Conservation (phyloP, 768 basidiomycete genomes). For the Lentinula sp. region DNA sequence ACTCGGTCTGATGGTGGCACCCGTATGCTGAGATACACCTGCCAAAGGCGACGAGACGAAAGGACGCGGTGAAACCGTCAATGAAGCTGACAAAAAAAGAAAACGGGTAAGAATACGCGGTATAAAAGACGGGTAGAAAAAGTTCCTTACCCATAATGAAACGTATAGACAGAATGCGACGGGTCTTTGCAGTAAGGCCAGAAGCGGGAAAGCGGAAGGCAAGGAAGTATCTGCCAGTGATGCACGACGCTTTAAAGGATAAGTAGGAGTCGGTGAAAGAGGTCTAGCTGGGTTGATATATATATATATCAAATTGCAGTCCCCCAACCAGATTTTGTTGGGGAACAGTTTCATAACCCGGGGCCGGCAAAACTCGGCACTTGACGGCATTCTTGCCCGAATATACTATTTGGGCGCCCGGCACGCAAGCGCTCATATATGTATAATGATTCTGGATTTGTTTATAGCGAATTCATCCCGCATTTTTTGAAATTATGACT, state of each 20-base stretch:
- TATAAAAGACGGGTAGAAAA: not conserved
- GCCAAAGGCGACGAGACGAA: conserved; percentile 62
- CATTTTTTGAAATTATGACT: too few relatives aligned
- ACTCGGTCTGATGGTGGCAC: conserved; percentile 23
- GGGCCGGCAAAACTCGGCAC: not conserved
- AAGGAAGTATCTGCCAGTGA: not conserved
- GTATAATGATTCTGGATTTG: too few relatives aligned
- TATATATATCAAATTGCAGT: not conserved
- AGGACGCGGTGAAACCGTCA: conserved; percentile 41
- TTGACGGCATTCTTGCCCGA: too few relatives aligned
- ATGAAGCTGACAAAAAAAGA: conserved; percentile 17
- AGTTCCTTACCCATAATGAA: conserved; percentile 31
- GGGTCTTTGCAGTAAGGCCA: not conserved
- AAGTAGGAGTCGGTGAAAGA: not conserved
- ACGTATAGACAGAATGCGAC: not conserved
- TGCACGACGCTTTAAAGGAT: not conserved
- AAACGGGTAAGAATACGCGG: not conserved
- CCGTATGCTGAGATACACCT: conserved; percentile 24
- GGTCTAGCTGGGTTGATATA: not conserved
- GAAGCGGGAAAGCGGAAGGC: not conserved
- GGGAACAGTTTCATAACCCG: not conserved
- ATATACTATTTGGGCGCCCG: too few relatives aligned
- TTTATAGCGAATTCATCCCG: too few relatives aligned
- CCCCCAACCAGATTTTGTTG: not conserved
- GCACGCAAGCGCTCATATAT: too few relatives aligned